Percentiles rank a stretch among this genome's conserved stretches.
phyloP scores from a whole-genome alignment of 164 flowering plant species.

The Dillenia suffruticosa region DNA sequence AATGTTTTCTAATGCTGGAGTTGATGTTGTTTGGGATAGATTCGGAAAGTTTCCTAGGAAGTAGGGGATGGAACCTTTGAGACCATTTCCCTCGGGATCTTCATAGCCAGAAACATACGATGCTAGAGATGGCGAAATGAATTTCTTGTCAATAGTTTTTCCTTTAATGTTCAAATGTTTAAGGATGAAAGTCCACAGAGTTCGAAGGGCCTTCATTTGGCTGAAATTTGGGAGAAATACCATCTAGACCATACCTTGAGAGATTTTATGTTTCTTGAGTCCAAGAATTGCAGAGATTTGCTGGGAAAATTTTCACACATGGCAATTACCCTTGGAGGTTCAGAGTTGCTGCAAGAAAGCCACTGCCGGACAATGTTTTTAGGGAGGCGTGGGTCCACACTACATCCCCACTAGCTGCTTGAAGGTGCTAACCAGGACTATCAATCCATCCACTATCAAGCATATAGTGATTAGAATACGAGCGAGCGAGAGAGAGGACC shows the following conservation, averaged over 20 bases:
- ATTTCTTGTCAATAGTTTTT: neutral
- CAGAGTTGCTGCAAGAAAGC: slow-evolving; percentile 4
- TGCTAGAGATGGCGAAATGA: neutral
- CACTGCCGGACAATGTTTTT: slow-evolving; percentile 7
- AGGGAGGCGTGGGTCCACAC: slow-evolving; percentile 15
- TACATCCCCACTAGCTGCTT: slow-evolving; percentile 5
- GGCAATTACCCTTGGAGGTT: slow-evolving; percentile 8
- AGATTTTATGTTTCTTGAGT: neutral
- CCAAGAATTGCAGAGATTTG: neutral
- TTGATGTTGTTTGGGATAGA: neutral
- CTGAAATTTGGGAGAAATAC: slow-evolving; percentile 5
- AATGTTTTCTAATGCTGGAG: too few relatives aligned
- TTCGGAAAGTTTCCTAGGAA: slow-evolving; percentile 8
- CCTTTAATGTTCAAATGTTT: neutral
- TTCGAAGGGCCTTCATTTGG: slow-evolving; percentile 8
- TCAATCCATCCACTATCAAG: slow-evolving; percentile 6
- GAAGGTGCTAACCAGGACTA: neutral
- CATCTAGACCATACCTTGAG: slow-evolving; percentile 6
- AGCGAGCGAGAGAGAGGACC: neutral
- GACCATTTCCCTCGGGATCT: neutral
- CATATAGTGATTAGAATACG: neutral
- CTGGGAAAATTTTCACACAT: neutral
- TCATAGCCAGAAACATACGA: neutral
- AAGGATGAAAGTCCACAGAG: neutral
- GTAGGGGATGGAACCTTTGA: slow-evolving; percentile 5